A percentile compares a stretch with the other conserved stretches of the same genome.
Conservation (phyloP, 1,284 basidiomycete species). For the Microbotryum scabiosae region DNA sequence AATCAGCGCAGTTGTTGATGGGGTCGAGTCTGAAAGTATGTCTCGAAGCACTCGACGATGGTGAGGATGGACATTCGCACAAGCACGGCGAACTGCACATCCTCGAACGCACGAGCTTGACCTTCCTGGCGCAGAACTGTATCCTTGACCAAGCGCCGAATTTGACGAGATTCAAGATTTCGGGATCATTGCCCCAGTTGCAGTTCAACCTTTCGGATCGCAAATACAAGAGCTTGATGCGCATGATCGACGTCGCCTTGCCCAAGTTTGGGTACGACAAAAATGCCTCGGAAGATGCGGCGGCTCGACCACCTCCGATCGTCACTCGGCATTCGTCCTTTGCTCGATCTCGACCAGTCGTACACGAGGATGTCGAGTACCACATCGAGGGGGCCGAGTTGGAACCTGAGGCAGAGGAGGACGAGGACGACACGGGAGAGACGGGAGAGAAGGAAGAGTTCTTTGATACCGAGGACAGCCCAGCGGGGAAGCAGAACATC, state of each 20-base stretch:
- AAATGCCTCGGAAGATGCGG: conserved; percentile 25
- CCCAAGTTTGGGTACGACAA: conserved; percentile 65
- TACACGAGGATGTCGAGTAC: conserved; percentile 51
- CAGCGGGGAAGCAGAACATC: conserved; percentile 52
- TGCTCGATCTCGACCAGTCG: conserved; percentile 11
- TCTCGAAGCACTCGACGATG: conserved; percentile 56
- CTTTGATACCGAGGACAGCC: conserved; percentile 64
- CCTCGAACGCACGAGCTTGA: conserved; percentile 86
- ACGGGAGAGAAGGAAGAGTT: conserved; percentile 53
- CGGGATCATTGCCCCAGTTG: conserved; percentile 79
- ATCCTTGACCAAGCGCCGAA: conserved; percentile 81
- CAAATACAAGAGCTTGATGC: conserved; percentile 93
- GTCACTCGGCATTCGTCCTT: conserved; percentile 20
- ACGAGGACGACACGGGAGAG: conserved; percentile 38
- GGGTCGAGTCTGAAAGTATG: conserved; percentile 78
- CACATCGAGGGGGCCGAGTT: conserved; percentile 38
- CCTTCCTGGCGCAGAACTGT: conserved; percentile 84
- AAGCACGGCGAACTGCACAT: conserved; percentile 64
- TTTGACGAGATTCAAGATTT: conserved; percentile 83
- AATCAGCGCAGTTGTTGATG: conserved; percentile 88
- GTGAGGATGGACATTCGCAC: conserved; percentile 42
- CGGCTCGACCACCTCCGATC: neutral
- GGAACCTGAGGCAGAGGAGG: conserved; percentile 22
- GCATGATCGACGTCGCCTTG: conserved; percentile 81
- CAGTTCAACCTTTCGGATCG: conserved; percentile 82